These are phyloP conservation scores for Coprinopsis strossmayeri DNA, from an alignment of 768 basidiomycete genomes.

Conservation along the genomic window DNA sequence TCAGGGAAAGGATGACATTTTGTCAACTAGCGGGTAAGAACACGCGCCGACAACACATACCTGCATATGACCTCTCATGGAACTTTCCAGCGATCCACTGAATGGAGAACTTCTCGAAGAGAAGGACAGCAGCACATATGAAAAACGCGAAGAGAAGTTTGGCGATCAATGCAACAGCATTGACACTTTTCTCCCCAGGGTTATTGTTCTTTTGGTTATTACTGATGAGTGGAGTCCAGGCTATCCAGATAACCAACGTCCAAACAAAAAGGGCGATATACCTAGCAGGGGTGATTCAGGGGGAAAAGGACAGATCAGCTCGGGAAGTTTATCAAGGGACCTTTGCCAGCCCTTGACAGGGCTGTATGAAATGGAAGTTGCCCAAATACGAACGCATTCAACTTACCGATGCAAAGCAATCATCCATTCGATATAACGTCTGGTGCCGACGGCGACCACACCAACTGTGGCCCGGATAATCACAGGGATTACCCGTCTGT, in stretches of 20 bases:
- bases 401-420: constrained; percentile 54
- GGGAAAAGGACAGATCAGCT: not conserved
- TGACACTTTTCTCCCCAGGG: constrained; percentile 24
- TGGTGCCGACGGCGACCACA: constrained; percentile 60
- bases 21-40: not conserved
- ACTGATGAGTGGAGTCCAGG: constrained; percentile 66
- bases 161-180: constrained; percentile 46
- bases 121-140: constrained; percentile 61
- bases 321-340: not conserved
- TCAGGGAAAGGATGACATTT: no score
- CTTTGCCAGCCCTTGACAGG: not conserved
- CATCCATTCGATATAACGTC: constrained; percentile 79
- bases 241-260: constrained; percentile 61
- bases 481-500: constrained; percentile 41
- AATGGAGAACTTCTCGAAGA: constrained; percentile 80
- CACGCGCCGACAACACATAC: constrained; percentile 21
- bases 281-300: constrained; percentile 15
- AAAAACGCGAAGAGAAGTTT: constrained; percentile 71
- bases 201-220: constrained; percentile 23
- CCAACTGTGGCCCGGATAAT: constrained; percentile 63
- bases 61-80: constrained; percentile 69
- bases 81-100: constrained; percentile 83
- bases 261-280: constrained; percentile 67
- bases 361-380: not conserved
- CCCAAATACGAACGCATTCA: not conserved